phyloP scores from a whole-genome alignment of 164 flowering plant genomes.

The Cinnamomum chago region DNA sequence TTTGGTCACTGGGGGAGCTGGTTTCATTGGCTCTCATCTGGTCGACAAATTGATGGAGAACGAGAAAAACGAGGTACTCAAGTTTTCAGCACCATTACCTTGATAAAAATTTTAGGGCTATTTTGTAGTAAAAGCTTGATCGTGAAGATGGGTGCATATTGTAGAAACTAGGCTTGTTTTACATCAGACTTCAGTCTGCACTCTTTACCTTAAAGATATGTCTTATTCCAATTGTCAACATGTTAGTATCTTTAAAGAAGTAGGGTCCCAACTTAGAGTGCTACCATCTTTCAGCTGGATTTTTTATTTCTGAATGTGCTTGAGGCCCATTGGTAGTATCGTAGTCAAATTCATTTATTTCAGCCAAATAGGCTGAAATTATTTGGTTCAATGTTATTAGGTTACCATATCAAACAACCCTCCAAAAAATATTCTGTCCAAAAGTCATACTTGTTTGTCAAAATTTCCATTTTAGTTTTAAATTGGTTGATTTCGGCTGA shows the following conservation, averaged over 20 bases:
- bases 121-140: not conserved
- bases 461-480: no score
- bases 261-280: not conserved
- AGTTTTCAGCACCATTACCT: conserved; percentile 2
- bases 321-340: no score
- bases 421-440: no score
- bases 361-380: no score
- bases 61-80: conserved; percentile 71
- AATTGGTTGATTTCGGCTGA: no score
- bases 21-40: conserved; percentile 93
- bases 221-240: not conserved
- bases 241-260: not conserved
- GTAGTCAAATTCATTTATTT: no score
- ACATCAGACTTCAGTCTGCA: not conserved
- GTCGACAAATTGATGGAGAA: conserved; percentile 83
- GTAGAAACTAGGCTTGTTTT: no score
- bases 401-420: no score
- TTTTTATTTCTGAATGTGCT: no score
- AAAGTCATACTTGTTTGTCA: no score
- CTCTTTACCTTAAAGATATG: not conserved
- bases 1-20: conserved; percentile 94
- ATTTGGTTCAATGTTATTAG: no score
- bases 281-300: not conserved
- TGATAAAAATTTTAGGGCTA: not conserved
- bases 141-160: not conserved